Evolutionary conservation across 1,284 basidiomycete genomes (phyloP).

Genomic region (Hortiboletus rubellus): DNA sequence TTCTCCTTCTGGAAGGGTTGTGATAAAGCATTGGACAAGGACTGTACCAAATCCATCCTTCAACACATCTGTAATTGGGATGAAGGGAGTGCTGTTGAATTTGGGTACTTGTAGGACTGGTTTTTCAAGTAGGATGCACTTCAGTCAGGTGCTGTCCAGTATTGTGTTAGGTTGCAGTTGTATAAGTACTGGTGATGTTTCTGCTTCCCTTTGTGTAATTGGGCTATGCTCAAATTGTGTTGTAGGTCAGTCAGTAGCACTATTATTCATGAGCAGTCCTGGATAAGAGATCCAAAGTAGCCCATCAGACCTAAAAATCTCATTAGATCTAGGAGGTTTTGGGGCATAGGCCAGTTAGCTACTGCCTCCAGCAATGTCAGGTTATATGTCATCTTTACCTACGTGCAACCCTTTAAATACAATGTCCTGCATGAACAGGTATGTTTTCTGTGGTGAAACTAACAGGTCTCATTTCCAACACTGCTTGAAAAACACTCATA

Average conservation of each 20-base stretch:
- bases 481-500: background rate
- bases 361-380: constrained; percentile 1
- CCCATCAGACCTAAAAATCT: constrained; percentile 11
- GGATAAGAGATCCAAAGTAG: constrained; percentile 10
- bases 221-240: background rate
- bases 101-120: background rate
- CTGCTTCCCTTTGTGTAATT: background rate
- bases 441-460: background rate
- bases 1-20: background rate
- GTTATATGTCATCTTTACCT: constrained; percentile 3
- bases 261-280: background rate
- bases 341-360: background rate
- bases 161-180: background rate
- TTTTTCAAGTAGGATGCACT: background rate
- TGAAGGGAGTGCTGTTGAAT: constrained; percentile 12
- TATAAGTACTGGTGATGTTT: background rate
- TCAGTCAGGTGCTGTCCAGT: background rate
- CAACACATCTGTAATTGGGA: constrained; percentile 2
- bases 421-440: background rate
- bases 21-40: background rate
- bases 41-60: constrained; percentile 4
- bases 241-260: constrained; percentile 3
- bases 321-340: background rate
- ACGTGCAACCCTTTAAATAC: background rate
- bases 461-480: background rate